These are phyloP conservation scores for Auriscalpium orientale DNA, from an alignment of 768 basidiomycete genomes.

Conservation along the genomic window DNA sequence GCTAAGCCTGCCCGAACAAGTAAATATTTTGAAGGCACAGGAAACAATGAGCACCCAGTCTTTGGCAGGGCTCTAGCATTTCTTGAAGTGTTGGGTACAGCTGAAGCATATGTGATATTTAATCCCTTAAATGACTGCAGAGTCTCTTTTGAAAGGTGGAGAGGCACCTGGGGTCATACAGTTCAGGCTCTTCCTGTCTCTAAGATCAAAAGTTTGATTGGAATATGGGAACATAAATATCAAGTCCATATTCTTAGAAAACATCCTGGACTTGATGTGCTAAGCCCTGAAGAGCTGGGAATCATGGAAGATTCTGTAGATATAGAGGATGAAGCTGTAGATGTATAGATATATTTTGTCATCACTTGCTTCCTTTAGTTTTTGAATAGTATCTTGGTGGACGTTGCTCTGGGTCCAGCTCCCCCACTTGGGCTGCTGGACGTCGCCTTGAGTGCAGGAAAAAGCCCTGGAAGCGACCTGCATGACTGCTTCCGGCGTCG, in stretches of 20 bases:
- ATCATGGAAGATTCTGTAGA: too few relatives aligned
- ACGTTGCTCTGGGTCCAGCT: too few relatives aligned
- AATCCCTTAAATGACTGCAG: background rate
- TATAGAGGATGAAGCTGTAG: too few relatives aligned
- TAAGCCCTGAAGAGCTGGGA: background rate
- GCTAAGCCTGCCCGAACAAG: background rate
- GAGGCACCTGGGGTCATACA: background rate
- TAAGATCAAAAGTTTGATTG: background rate
- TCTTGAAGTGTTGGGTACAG: background rate
- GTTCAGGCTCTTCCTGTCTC: background rate
- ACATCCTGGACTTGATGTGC: background rate
- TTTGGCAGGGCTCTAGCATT: background rate
- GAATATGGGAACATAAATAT: background rate
- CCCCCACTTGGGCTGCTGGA: too few relatives aligned
- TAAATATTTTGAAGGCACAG: background rate
- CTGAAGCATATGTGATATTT: background rate
- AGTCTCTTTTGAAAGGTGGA: background rate
- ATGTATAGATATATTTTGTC: too few relatives aligned
- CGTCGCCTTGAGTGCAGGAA: too few relatives aligned
- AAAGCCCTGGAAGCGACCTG: too few relatives aligned
- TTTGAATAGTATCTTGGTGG: too few relatives aligned
- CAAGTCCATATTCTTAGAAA: background rate
- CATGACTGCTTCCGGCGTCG: too few relatives aligned
- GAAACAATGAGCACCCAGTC: background rate
- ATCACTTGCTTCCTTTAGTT: too few relatives aligned